phyloP scores from a whole-genome alignment of 345 rosid genomes.

The Passiflora organensis region DNA sequence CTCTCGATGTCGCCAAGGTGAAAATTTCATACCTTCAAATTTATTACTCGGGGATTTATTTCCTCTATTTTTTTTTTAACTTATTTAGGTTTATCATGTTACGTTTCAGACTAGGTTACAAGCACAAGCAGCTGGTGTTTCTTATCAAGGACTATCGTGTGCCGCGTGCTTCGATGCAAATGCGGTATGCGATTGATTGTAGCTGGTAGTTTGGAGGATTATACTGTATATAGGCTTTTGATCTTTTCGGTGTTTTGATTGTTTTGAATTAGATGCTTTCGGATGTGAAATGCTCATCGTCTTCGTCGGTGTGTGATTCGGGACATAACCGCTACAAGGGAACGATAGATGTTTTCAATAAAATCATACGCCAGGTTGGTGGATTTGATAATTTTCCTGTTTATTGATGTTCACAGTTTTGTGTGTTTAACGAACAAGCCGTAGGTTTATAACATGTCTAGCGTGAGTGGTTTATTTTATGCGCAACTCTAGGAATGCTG shows the following conservation, averaged over 20 bases:
- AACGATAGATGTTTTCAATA: conserved; percentile 78
- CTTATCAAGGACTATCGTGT: conserved; percentile 22
- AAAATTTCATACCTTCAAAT: too few species aligned
- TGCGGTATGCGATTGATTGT: too few species aligned
- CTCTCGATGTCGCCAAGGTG: conserved; percentile 93
- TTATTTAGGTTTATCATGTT: not conserved
- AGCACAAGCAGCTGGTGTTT: conserved; percentile 90
- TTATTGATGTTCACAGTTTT: too few species aligned
- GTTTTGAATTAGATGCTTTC: conserved; percentile 62
- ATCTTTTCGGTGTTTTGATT: conserved; percentile 1
- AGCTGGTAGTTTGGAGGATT: too few species aligned
- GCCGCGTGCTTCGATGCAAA: conserved; percentile 6
- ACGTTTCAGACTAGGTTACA: conserved; percentile 70
- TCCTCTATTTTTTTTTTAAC: too few species aligned
- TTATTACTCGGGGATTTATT: too few species aligned
- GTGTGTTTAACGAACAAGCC: too few species aligned
- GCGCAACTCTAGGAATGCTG: too few species aligned
- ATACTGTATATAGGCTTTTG: too few species aligned
- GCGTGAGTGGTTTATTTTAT: too few species aligned
- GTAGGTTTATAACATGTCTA: too few species aligned
- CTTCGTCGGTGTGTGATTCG: conserved; percentile 78
- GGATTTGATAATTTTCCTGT: not conserved
- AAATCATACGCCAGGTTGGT: conserved; percentile 81
- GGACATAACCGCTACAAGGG: conserved; percentile 93
- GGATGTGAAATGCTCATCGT: conserved; percentile 72